phyloP scores from a whole-genome alignment of 306 rosid genomes.

The Acacia confusa region DNA sequence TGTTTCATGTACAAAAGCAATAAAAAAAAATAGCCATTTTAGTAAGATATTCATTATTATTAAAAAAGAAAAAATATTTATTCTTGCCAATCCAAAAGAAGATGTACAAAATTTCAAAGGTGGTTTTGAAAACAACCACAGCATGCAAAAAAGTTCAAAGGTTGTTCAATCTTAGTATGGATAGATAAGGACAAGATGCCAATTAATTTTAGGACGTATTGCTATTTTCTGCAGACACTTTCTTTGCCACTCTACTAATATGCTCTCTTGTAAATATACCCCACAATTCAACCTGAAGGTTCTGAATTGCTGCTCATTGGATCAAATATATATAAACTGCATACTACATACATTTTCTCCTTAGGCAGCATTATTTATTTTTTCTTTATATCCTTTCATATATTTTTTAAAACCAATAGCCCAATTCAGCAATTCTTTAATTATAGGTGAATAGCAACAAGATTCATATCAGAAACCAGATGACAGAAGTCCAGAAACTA shows the following conservation, averaged over 20 bases:
- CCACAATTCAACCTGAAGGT: conserved; percentile 3
- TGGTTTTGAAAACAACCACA: not conserved
- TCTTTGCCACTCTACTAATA: not conserved
- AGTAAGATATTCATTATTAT: conserved; percentile 6
- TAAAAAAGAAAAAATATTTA: conserved; percentile 1
- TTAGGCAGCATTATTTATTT: not conserved
- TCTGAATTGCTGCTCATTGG: not conserved
- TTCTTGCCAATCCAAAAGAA: conserved; percentile 8
- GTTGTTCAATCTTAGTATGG: not conserved
- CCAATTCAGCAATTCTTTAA: conserved; percentile 14
- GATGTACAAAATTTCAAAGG: not conserved
- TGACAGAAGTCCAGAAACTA: conserved; percentile 4
- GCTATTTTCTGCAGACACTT: not conserved
- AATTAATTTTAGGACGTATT: not conserved
- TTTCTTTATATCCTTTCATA: not conserved
- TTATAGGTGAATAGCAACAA: conserved; percentile 13
- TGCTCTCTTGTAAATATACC: not conserved
- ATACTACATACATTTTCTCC: not conserved
- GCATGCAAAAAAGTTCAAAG: conserved; percentile 7
- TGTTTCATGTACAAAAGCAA: conserved; percentile 31
- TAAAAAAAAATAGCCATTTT: conserved; percentile 18
- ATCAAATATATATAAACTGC: not conserved
- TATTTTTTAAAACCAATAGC: not conserved
- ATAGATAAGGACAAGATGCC: conserved; percentile 13
- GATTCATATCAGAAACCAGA: not conserved